Percentiles rank a stretch among this genome's conserved stretches.
These are phyloP conservation scores for Venustampulla echinocandica DNA, from an alignment of 495 filamentous ascomycete genomes.

Conservation along the genomic window DNA sequence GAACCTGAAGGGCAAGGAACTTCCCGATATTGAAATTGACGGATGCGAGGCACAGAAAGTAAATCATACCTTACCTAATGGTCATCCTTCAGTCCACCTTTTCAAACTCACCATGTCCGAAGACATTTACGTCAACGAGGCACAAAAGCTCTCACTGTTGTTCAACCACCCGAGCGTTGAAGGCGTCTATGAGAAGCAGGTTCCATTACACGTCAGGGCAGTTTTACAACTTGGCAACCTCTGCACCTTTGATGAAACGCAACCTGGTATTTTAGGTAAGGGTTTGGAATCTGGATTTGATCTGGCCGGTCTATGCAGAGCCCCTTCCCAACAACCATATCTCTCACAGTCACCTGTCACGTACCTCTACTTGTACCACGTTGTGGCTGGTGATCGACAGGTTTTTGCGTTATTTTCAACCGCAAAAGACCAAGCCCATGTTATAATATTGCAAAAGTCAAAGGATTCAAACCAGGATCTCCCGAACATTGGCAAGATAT, in stretches of 20 bases:
- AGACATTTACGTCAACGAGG: slow-evolving; percentile 73
- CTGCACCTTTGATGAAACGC: slow-evolving; percentile 91
- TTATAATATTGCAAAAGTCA: slow-evolving; percentile 73
- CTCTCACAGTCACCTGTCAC: slow-evolving; percentile 57
- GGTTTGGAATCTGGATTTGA: slow-evolving; percentile 93
- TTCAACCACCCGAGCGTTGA: slow-evolving; percentile 93
- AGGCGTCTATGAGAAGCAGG: slow-evolving; percentile 89
- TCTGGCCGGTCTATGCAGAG: slow-evolving; percentile 61
- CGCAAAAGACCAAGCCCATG: slow-evolving; percentile 64
- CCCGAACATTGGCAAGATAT: slow-evolving; percentile 86
- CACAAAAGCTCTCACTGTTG: slow-evolving; percentile 68
- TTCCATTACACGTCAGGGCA: slow-evolving; percentile 75
- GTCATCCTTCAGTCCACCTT: slow-evolving; percentile 84
- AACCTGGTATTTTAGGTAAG: slow-evolving; percentile 83
- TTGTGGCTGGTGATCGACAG: slow-evolving; percentile 80
- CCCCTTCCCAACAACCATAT: slow-evolving; percentile 60
- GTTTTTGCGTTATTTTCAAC: slow-evolving; percentile 93
- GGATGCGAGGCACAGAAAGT: slow-evolving; percentile 87
- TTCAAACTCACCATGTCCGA: slow-evolving; percentile 90
- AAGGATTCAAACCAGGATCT: slow-evolving; percentile 66
- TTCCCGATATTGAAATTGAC: slow-evolving; percentile 83
- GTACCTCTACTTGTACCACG: slow-evolving; percentile 87
- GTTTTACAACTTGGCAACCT: slow-evolving; percentile 80
- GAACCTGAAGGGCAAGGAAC: slow-evolving; percentile 75
- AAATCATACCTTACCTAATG: slow-evolving; percentile 85